Conservation (phyloP, 2,329 filamentous ascomycete genomes). For the Akanthomyces uredinophilus region DNA sequence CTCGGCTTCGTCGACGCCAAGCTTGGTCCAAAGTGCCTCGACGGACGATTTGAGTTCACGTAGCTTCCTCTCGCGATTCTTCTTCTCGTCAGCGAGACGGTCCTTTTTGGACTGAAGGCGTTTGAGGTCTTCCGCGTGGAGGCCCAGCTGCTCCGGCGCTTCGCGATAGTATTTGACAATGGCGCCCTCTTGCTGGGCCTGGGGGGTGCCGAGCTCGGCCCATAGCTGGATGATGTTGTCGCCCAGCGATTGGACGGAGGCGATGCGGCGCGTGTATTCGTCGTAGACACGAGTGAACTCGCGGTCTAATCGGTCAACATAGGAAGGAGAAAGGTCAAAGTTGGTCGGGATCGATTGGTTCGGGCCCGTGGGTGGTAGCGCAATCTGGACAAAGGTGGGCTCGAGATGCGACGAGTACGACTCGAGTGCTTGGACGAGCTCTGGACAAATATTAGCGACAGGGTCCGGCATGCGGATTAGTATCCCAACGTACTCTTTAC, state of each 20-base stretch:
- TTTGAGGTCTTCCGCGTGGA: conserved; percentile 80
- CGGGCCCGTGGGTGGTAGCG: conserved; percentile 74
- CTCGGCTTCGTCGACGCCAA: conserved; percentile 77
- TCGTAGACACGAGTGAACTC: conserved; percentile 96
- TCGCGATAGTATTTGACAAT: conserved; percentile 90
- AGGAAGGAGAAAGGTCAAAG: conserved; percentile 89
- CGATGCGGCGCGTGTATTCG: conserved; percentile 83
- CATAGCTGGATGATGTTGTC: conserved; percentile 91
- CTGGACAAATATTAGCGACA: conserved; percentile 39
- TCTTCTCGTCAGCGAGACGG: conserved; percentile 84
- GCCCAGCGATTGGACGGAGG: conserved; percentile 65
- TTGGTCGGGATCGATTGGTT: conserved; percentile 71
- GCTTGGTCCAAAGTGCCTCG: conserved; percentile 83
- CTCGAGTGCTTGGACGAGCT: conserved; percentile 87
- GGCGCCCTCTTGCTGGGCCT: conserved; percentile 80
- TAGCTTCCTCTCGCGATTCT: conserved; percentile 68
- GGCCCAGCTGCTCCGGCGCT: conserved; percentile 85
- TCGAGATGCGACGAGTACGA: conserved; percentile 97
- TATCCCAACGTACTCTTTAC: conserved; percentile 68
- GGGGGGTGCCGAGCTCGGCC: conserved; percentile 91
- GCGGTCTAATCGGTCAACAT: conserved; percentile 77
- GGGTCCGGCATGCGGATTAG: not conserved
- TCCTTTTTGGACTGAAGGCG: conserved; percentile 71
- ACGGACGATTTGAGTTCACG: conserved; percentile 72
- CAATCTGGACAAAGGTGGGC: conserved; percentile 76